A percentile compares a stretch with the other conserved stretches of the same genome.
Evolutionary conservation across 1,139 yeast genomes (phyloP).

Genomic region (Nakaseomyces bracarensis): DNA sequence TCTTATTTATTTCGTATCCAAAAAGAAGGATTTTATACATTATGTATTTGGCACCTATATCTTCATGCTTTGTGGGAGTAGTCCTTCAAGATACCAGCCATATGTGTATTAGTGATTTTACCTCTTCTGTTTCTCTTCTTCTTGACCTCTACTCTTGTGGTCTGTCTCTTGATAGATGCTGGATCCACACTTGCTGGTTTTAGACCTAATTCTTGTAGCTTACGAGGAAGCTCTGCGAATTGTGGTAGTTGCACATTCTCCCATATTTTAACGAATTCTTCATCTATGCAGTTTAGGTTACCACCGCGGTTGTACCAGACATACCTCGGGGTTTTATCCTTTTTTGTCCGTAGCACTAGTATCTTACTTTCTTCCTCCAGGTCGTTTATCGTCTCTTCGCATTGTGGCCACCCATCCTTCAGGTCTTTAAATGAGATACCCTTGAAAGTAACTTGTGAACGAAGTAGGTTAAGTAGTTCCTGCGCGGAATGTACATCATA

Average conservation of each 20-base stretch:
- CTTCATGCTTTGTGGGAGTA: constrained; percentile 39
- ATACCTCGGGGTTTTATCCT: constrained; percentile 82
- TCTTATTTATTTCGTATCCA: too few relatives aligned
- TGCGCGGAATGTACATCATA: constrained; percentile 79
- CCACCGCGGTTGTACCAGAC: constrained; percentile 88
- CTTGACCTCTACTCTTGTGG: constrained; percentile 41
- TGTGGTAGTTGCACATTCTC: constrained; percentile 68
- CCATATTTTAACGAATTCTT: constrained; percentile 84
- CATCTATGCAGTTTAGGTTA: constrained; percentile 63
- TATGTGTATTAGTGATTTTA: constrained; percentile 89
- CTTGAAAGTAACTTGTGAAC: constrained; percentile 77
- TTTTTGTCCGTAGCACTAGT: constrained; percentile 77
- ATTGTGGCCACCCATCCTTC: constrained; percentile 96
- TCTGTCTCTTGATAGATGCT: constrained; percentile 66
- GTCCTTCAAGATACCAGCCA: constrained; percentile 91
- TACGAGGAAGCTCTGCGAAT: constrained; percentile 68
- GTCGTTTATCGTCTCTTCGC: constrained; percentile 65
- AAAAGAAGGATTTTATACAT: too few relatives aligned
- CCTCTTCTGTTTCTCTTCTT: constrained; percentile 90
- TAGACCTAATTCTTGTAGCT: constrained; percentile 71
- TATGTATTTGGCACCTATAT: too few relatives aligned
- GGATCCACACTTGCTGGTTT: constrained; percentile 98
- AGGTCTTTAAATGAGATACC: constrained; percentile 85
- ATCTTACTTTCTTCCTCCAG: constrained; percentile 70
- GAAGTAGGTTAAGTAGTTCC: constrained; percentile 64